A percentile compares a stretch with the other conserved stretches of the same genome.
These are phyloP conservation scores for Quercus tomentella DNA, from an alignment of 331 rosid species.

Conservation along the genomic window DNA sequence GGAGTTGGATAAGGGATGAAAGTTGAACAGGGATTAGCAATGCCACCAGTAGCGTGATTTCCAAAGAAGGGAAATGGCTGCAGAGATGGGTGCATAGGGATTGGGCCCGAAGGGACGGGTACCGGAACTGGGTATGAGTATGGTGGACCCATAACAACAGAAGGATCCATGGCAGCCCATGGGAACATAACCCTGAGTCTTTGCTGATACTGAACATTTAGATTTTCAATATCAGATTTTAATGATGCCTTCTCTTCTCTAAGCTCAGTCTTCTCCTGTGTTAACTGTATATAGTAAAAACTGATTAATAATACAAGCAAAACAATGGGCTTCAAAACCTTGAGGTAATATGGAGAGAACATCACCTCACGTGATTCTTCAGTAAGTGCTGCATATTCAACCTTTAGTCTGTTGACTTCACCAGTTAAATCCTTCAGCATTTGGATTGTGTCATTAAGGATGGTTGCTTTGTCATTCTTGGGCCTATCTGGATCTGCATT, in stretches of 20 bases:
- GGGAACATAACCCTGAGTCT: conserved; percentile 73
- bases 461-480: conserved; percentile 88
- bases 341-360: conserved; percentile 8
- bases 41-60: conserved; percentile 53
- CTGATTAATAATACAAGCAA: conserved; percentile 17
- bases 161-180: conserved; percentile 77
- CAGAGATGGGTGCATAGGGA: conserved; percentile 72
- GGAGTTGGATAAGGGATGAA: conserved; percentile 63
- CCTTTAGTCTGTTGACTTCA: conserved; percentile 63
- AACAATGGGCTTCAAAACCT: conserved; percentile 4
- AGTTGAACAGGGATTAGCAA: conserved; percentile 61
- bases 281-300: conserved; percentile 48
- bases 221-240: conserved; percentile 69
- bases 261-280: conserved; percentile 84
- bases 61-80: conserved; percentile 72
- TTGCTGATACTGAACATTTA: conserved; percentile 74
- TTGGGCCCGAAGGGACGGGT: conserved; percentile 66
- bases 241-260: conserved; percentile 81
- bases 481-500: conserved; percentile 86
- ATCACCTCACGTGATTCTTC: conserved; percentile 83
- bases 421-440: conserved; percentile 65
- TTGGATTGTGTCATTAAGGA: conserved; percentile 78
- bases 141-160: conserved; percentile 62
- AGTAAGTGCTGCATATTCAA: conserved; percentile 58
- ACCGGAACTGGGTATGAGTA: conserved; percentile 75